These are phyloP conservation scores for Aspergillus ruber DNA, from an alignment of 2,329 filamentous ascomycete species.

Conservation along the genomic window DNA sequence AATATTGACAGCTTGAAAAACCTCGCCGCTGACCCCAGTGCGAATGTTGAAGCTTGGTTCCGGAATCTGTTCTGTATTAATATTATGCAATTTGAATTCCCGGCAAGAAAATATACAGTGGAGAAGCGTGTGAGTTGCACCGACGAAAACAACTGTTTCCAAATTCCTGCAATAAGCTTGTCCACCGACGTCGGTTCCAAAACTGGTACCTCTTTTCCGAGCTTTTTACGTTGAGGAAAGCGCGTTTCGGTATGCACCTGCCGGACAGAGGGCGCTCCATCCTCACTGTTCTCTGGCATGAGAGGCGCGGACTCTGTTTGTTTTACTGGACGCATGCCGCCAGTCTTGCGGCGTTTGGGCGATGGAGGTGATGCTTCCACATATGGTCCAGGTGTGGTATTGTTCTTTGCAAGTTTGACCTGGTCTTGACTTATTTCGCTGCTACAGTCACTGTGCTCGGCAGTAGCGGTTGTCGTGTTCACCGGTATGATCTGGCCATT, in stretches of 20 bases:
- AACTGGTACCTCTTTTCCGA: conserved; percentile 26
- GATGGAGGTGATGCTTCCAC: conserved; percentile 2
- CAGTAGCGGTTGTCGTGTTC: neutral
- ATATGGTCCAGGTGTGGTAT: neutral
- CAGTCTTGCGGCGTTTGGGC: conserved; percentile 23
- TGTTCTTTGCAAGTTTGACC: neutral
- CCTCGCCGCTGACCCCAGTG: conserved; percentile 7
- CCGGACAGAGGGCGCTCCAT: conserved; percentile 7
- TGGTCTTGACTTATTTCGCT: neutral
- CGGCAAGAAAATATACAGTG: conserved; percentile 8
- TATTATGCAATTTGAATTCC: neutral
- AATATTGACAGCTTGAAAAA: conserved; percentile 16
- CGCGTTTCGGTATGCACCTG: conserved; percentile 20
- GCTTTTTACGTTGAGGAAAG: conserved; percentile 18
- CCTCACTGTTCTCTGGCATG: neutral
- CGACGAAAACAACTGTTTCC: conserved; percentile 41
- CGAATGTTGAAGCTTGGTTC: conserved; percentile 12
- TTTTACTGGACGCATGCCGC: conserved; percentile 22
- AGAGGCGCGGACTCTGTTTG: neutral
- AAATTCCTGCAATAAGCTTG: conserved; percentile 46
- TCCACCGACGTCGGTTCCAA: conserved; percentile 44
- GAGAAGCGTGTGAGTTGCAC: conserved; percentile 11
- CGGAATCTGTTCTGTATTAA: conserved; percentile 2
- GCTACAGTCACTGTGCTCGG: neutral
- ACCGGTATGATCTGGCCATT: conserved; percentile 3